Conservation (phyloP, 192 early-diverging fungal genomes). For the Gigaspora rosea region DNA sequence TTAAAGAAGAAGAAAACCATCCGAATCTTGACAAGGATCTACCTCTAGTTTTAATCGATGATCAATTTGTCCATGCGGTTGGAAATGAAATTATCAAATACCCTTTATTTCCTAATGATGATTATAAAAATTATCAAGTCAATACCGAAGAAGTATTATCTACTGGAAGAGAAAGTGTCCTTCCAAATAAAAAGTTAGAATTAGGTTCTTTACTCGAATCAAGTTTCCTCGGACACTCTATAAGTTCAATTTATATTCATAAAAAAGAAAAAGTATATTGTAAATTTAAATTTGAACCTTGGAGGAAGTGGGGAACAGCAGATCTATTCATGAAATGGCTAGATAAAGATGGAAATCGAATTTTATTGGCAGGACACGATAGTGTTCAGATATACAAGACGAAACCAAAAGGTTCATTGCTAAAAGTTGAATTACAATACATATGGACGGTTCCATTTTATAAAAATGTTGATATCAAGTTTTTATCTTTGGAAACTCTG, state of each 20-base stretch:
- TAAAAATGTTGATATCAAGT: neutral
- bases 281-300: slow-evolving; percentile 10
- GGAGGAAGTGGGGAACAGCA: neutral
- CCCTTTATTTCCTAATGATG: neutral
- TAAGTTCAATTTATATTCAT: neutral
- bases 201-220: neutral
- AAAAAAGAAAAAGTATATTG: neutral
- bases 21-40: neutral
- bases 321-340: slow-evolving; percentile 1
- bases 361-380: neutral
- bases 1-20: neutral
- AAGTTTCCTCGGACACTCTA: neutral
- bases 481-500: neutral
- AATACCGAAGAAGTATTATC: neutral
- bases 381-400: slow-evolving; percentile 8
- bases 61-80: neutral
- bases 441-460: neutral
- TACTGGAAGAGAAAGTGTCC: neutral
- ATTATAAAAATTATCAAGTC: too few species aligned
- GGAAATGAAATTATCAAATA: neutral
- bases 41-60: neutral
- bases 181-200: neutral
- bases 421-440: slow-evolving; percentile 6
- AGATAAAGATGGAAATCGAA: neutral
- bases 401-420: neutral